phyloP scores from a whole-genome alignment of 495 filamentous ascomycete genomes.

The Penicillium pancosmium region DNA sequence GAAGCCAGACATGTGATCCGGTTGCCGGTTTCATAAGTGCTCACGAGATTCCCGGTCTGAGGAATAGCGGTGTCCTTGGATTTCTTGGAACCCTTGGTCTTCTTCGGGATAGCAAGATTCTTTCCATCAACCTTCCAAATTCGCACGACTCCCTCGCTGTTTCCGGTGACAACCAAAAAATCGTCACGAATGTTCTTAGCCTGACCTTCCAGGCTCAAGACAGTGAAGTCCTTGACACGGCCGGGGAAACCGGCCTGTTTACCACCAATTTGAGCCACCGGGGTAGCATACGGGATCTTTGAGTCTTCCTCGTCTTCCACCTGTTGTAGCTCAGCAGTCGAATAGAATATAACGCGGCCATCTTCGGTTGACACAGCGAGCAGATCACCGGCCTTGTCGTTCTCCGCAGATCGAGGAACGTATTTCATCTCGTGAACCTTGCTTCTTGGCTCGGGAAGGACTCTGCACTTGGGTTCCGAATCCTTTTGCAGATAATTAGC shows the following conservation, averaged over 20 bases:
- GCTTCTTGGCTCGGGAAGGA: constrained; percentile 66
- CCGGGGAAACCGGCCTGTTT: constrained; percentile 62
- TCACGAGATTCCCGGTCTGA: constrained; percentile 73
- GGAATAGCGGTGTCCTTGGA: constrained; percentile 40
- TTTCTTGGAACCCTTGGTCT: constrained; percentile 23
- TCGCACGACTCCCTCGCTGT: constrained; percentile 80
- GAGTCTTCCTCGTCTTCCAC: constrained; percentile 37
- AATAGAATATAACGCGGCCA: constrained; percentile 84
- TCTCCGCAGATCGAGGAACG: constrained; percentile 48
- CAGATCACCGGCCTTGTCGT: constrained; percentile 50
- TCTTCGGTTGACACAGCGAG: constrained; percentile 91
- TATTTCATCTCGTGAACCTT: constrained; percentile 86
- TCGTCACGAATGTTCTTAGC: constrained; percentile 33
- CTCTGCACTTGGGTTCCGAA: constrained; percentile 72
- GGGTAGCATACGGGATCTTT: constrained; percentile 50
- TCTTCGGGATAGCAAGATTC: constrained; percentile 30
- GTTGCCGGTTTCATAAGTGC: constrained; percentile 80
- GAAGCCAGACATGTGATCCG: constrained; percentile 87
- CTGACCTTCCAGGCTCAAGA: constrained; percentile 52
- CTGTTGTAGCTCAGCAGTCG: constrained; percentile 52
- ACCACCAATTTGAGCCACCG: constrained; percentile 81
- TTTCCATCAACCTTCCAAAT: constrained; percentile 64
- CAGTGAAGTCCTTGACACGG: constrained; percentile 86
- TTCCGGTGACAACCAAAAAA: constrained; percentile 69
- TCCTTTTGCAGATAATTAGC: constrained; percentile 50